Conservation (phyloP, 1,284 basidiomycete genomes). For the Malassezia caprae region DNA sequence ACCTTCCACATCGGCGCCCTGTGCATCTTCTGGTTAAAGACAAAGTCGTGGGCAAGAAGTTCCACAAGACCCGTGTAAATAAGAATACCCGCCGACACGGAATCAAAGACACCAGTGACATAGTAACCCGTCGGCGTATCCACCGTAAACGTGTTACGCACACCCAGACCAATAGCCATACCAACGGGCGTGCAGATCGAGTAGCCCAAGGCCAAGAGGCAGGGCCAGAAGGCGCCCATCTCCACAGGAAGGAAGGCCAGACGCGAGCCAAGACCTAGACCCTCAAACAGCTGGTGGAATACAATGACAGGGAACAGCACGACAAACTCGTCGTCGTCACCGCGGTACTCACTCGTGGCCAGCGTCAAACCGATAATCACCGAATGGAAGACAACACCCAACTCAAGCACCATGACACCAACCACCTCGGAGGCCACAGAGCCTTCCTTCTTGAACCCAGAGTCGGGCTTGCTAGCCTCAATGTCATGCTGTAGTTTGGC, state of each 20-base stretch:
- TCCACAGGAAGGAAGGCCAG: constrained; percentile 26
- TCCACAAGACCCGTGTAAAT: constrained; percentile 46
- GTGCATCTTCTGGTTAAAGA: constrained; percentile 48
- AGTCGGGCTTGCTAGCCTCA: not conserved
- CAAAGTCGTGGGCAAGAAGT: constrained; percentile 47
- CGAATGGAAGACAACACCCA: constrained; percentile 77
- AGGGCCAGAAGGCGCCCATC: constrained; percentile 25
- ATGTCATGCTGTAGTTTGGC: not conserved
- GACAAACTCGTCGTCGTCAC: constrained; percentile 56
- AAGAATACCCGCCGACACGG: constrained; percentile 43
- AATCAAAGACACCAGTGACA: constrained; percentile 42
- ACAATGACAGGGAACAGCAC: constrained; percentile 79
- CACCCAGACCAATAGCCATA: constrained; percentile 44
- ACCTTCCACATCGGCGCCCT: constrained; percentile 42
- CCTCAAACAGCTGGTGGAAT: constrained; percentile 52
- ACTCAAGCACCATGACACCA: constrained; percentile 73
- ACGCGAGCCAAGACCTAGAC: constrained; percentile 45
- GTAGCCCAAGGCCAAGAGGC: constrained; percentile 27
- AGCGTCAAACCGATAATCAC: constrained; percentile 86
- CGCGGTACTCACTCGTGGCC: constrained; percentile 59
- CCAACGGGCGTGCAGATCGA: constrained; percentile 44
- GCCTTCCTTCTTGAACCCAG: not conserved
- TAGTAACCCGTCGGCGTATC: constrained; percentile 39
- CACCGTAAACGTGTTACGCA: constrained; percentile 42
- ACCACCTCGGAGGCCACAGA: constrained; percentile 62